A percentile compares a stretch with the other conserved stretches of the same genome.
These are phyloP conservation scores for Anthracocystis panici-leucophaei DNA, from an alignment of 1,284 basidiomycete genomes.

Conservation along the genomic window DNA sequence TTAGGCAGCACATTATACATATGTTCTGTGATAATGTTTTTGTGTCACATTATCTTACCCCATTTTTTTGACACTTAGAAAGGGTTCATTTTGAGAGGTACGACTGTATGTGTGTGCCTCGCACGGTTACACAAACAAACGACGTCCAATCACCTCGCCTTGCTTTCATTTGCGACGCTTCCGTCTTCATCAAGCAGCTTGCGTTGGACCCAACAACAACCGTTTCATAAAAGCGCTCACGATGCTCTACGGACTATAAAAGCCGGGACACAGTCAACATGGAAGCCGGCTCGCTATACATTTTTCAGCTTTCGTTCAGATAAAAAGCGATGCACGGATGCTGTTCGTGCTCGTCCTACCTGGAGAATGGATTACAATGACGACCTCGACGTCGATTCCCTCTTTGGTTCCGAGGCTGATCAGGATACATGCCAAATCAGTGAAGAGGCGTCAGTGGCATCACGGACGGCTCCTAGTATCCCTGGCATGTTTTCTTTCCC, in stretches of 20 bases:
- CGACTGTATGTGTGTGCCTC: background rate
- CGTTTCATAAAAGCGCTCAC: background rate
- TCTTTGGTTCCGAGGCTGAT: conserved; percentile 30
- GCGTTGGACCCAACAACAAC: no score
- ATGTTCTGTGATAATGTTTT: no score
- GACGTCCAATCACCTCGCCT: background rate
- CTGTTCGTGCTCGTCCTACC: no score
- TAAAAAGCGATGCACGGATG: background rate
- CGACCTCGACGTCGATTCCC: conserved; percentile 30
- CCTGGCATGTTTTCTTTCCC: conserved; percentile 45
- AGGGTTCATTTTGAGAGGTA: no score
- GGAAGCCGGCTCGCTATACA: no score
- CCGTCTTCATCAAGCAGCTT: no score
- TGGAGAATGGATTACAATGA: conserved; percentile 15
- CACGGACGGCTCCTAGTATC: conserved; percentile 16
- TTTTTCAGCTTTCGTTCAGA: background rate
- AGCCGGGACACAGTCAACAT: background rate
- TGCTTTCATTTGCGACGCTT: background rate
- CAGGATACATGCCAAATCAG: background rate
- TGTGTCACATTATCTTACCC: no score
- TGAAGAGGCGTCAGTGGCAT: conserved; percentile 9
- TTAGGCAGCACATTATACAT: no score
- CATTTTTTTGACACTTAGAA: no score
- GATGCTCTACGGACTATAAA: background rate
- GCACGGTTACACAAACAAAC: conserved; percentile 5